Evolutionary conservation across 148 eudicot genomes (phyloP).

Genomic region (Salicornia ramosissima): DNA sequence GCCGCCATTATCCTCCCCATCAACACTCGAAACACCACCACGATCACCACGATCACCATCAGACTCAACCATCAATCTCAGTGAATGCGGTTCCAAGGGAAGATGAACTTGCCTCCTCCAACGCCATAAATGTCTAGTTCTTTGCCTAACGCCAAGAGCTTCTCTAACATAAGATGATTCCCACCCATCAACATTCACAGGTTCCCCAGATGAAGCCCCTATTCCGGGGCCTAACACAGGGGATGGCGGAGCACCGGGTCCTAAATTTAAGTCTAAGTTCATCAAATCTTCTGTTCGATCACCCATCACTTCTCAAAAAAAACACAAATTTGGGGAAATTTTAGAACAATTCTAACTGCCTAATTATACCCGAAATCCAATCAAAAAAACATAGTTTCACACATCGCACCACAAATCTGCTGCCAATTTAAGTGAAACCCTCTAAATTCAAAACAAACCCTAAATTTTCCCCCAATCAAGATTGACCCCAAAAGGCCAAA

Average conservation of each 20-base stretch:
- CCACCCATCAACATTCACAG: conserved; percentile 52
- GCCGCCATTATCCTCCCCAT: conserved; percentile 31
- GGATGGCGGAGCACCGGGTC: conserved; percentile 42
- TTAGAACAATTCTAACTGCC: not conserved
- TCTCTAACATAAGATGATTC: conserved; percentile 42
- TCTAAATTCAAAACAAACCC: conserved; percentile 16
- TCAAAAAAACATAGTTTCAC: conserved; percentile 15
- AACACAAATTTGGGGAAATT: conserved; percentile 8
- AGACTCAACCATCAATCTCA: conserved; percentile 34
- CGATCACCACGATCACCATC: conserved; percentile 11
- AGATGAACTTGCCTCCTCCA: conserved; percentile 46
- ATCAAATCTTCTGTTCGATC: conserved; percentile 56
- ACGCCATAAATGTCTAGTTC: conserved; percentile 53
- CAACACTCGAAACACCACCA: conserved; percentile 28
- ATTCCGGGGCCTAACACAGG: conserved; percentile 33
- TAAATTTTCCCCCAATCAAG: not conserved
- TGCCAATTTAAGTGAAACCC: conserved; percentile 5
- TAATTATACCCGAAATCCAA: conserved; percentile 2
- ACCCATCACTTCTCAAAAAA: conserved; percentile 38
- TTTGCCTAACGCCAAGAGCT: conserved; percentile 33
- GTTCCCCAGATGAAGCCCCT: conserved; percentile 28
- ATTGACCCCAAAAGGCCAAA: conserved; percentile 19
- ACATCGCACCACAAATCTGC: not conserved
- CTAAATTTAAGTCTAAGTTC: conserved; percentile 92
- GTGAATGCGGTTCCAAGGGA: conserved; percentile 38